phyloP scores from a whole-genome alignment of 805 yeast genomes.

The Myxozyma lipomycoides region DNA sequence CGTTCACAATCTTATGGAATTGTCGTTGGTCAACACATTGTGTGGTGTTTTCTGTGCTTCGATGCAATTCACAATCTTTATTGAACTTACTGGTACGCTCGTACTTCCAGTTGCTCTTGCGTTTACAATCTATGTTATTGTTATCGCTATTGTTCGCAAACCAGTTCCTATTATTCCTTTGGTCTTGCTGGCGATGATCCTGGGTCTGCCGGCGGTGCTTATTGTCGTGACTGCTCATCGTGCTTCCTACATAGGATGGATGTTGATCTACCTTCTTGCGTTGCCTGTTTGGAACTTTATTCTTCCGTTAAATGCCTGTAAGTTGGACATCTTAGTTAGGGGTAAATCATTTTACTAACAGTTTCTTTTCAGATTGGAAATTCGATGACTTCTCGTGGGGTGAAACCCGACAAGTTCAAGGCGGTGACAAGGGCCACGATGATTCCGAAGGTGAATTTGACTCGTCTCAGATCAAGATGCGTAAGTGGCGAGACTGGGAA shows the following conservation, averaged over 20 bases:
- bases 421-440: slow-evolving; percentile 65
- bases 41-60: slow-evolving; percentile 95
- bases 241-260: slow-evolving; percentile 68
- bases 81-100: slow-evolving; percentile 82
- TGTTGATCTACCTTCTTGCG: slow-evolving; percentile 71
- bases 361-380: slow-evolving; percentile 76
- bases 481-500: slow-evolving; percentile 92
- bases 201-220: slow-evolving; percentile 81
- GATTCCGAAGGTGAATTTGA: slow-evolving; percentile 77
- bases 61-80: slow-evolving; percentile 84
- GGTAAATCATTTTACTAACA: no score
- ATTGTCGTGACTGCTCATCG: slow-evolving; percentile 79
- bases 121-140: slow-evolving; percentile 75
- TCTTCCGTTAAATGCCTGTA: slow-evolving; percentile 59
- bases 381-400: slow-evolving; percentile 98
- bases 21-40: slow-evolving; percentile 75
- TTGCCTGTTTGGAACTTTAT: slow-evolving; percentile 91
- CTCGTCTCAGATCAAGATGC: slow-evolving; percentile 84
- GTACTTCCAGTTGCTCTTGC: slow-evolving; percentile 85
- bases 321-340: neutral
- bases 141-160: slow-evolving; percentile 62
- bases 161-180: slow-evolving; percentile 81
- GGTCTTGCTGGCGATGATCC: slow-evolving; percentile 66
- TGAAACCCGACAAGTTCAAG: slow-evolving; percentile 77
- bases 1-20: slow-evolving; percentile 87